Evolutionary conservation across 2,329 filamentous ascomycete genomes (phyloP).

Genomic region (Venturia asperata): DNA sequence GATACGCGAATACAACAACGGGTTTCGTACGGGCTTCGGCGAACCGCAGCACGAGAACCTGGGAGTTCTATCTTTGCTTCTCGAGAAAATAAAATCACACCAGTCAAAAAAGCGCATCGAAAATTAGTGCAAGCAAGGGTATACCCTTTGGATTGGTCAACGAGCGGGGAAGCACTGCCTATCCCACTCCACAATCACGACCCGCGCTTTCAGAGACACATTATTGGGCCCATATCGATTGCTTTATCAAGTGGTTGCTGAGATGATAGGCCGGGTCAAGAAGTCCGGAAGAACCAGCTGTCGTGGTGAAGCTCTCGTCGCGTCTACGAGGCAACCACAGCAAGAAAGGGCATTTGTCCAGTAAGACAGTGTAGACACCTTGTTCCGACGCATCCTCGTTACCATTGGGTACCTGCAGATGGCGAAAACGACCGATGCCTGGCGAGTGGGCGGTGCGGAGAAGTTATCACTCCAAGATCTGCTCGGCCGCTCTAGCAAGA

Average conservation of each 20-base stretch:
- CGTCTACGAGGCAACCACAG: not conserved
- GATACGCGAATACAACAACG: constrained; percentile 14
- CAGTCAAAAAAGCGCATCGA: not conserved
- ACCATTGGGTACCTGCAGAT: constrained; percentile 14
- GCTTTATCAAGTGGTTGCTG: not conserved
- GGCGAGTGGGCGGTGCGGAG: constrained; percentile 12
- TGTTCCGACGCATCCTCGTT: not conserved
- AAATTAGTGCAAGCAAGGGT: constrained; percentile 2
- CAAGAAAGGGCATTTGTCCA: not conserved
- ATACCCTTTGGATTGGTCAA: not conserved
- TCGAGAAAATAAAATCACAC: constrained; percentile 7
- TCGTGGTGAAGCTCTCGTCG: not conserved
- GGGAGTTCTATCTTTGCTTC: constrained; percentile 13
- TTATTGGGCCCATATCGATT: constrained; percentile 9
- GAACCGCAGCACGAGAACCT: constrained; percentile 11
- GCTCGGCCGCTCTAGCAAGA: constrained; percentile 2
- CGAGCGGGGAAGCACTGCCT: constrained; percentile 5
- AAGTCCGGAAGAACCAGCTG: not conserved
- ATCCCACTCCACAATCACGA: constrained; percentile 5
- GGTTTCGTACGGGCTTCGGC: constrained; percentile 5
- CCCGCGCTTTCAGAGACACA: constrained; percentile 1
- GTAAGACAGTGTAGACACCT: not conserved
- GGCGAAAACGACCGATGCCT: constrained; percentile 10
- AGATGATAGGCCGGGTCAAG: constrained; percentile 3
- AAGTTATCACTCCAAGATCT: not conserved